Evolutionary conservation across 768 basidiomycete species (phyloP), one percentile per base, ranked within the genome.

Genomic region (Lactarius hengduanensis): DNA sequence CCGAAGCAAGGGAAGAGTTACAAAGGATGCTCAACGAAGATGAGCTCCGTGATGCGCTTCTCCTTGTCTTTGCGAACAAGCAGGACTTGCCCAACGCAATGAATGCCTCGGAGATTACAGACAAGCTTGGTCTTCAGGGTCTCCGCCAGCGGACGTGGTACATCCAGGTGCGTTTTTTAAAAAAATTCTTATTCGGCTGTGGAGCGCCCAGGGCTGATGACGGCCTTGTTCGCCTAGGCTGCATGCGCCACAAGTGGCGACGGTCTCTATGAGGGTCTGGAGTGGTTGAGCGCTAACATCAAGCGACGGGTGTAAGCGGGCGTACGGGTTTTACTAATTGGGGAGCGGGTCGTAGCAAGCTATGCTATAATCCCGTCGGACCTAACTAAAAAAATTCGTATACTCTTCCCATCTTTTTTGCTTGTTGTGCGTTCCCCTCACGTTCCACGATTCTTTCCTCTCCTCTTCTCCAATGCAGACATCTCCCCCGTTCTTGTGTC

Each of bases 21-120:
- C 97, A 98, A 78, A 90, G 97, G 74, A 99, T 99, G 97, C 80
- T 99, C 78, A 98, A 97, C 79, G 97, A 99, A 79, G 97, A 98
- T 76, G 97, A 99, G 81, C 91, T 99, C 72, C 93, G 96, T 70
- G 95, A 98, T 78, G 96, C 96, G 61, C 91, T 98, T 74, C 90
- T 99, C 72, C 88, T 99, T 71, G 97, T 99, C 75, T 98, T 98
- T 74, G 96, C 97, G 78, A 99, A 99, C 88, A 99, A 99, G 83
- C 97, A 99, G 81, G 97, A 99, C 87, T 81, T 99, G 76, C 97
- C 97, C 71, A 98, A 99, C 77, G 97, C 96, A 71, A 98, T 98
- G 96, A 96, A 95, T 76, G 96, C 96, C 50, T 92, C 96, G 70
- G 97, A 99, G 80, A 97, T 99, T 75, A 98, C 97, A 66, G 97